Base-by-base conservation (phyloP, 768 basidiomycete genomes). In the Rubroboletus satanas region DNA sequence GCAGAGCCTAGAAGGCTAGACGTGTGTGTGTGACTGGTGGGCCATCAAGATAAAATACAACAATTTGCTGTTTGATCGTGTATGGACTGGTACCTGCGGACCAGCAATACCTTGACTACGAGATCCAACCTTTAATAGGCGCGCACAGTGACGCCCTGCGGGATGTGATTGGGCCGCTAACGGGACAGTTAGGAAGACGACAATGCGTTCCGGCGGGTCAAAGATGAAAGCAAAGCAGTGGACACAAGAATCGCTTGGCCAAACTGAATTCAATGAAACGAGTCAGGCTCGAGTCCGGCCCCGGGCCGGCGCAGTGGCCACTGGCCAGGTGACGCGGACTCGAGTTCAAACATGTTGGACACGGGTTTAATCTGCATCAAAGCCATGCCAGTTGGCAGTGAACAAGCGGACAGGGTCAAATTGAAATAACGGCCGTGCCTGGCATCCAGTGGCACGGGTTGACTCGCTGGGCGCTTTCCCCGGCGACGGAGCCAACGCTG, bases 61-160 rank as follows among this genome's bases (percentile, higher is more conserved):
- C 17, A 31, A 37, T n/a, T 33, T n/a, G 10, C 47, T 41, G 15
- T 37, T 17, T 36, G 39, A 49, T 55, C 36, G 42, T 37, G 17
- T 28, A 49, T 42, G 49, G 23, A 49, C 49, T 12, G 33, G 39
- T 32, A 21, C 21, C 21, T 21, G 54, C 26, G 23, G 12, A 29
- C 36, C 11, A 54, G 57, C 43, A 52, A 61, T 58, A 45, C 62
- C 62, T 33, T 64, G 54, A 55, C 61, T 65, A 57, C 62, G 28
- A 50, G 60, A 49, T 59, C 51, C 44, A 46, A 17, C 23, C 29
- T n/a, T 29, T 2, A 28, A 38, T 29, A 7, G 14, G 31, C 29
- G n/a, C 17, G 14, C n/a, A 7, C 21, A 1, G 21, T 21, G 21
- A 21, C 28, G 35, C 44, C 28, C 35, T 42, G 15, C 12, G 5